Evolutionary conservation across 2,329 filamentous ascomycete species (phyloP), one percentile per base, ranked within the genome.

Genomic region (Saccharata proteae): DNA sequence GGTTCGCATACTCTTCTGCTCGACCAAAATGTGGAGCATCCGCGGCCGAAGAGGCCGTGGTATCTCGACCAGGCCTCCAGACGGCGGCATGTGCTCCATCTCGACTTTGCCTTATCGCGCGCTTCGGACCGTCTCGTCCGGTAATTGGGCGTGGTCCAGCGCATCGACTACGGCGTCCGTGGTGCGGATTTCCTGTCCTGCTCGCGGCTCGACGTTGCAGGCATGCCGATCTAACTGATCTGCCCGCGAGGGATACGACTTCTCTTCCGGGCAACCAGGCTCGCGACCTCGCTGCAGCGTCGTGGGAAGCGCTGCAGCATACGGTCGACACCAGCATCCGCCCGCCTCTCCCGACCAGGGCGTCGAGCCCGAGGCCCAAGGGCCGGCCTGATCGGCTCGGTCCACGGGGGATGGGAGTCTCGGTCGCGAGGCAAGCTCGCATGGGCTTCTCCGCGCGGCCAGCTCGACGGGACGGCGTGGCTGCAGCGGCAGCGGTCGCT

Each of bases 241-340:
- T 29, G 25, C 30, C 20, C 29, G 29, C 29, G 26, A 36, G 34
- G 34, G 34, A 36, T 26, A 18, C 26, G 30, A 32, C 26, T 36
- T 36, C 34, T 36, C 20, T 36, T 36, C 34, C 34, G 29, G 34
- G 34, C 32, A 36, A 26, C 34, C 34, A 26, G 29, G 24, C 13
- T 32, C 29, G 29, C 32, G 21, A 15, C 28, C 26, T 32, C 29
- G 26, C 32, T 17, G 19, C 26, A 30, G 24, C 32, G 20, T 29
- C 19, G 17, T 19, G 18, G 25, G 34, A 36, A 32, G 32, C 11
- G 20, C 18, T 2, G 31, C 25, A 14, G 25, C 33, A 29, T 17
- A 34, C 17, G 26, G 20, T n/a, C n/a, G n/a, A n/a, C 32, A 25
- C n/a, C 21, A 25, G 32, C 21, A 19, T 16, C 32, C n/a, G n/a